Percentiles rank a stretch among this genome's conserved stretches.
Conservation (phyloP, 106 monocot genomes). For the Acorus gramineus region DNA sequence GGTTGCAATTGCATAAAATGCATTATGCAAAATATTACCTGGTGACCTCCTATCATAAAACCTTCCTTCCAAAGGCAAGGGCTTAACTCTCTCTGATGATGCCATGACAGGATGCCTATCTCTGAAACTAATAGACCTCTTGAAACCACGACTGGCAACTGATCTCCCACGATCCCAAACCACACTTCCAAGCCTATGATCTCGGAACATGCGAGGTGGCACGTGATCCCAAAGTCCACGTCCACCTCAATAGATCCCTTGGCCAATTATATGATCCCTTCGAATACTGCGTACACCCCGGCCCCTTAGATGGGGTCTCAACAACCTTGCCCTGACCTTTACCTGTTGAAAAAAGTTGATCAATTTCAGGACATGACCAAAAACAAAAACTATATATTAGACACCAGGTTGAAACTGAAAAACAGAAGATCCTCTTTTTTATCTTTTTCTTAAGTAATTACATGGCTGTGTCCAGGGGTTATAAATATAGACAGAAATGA, state of each 20-base stretch:
- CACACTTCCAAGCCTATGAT: constrained; percentile 17
- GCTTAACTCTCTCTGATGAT: constrained; percentile 42
- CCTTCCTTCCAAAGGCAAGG: constrained; percentile 59
- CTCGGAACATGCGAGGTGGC: constrained; percentile 29
- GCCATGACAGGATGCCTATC: constrained; percentile 42
- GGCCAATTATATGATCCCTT: constrained; percentile 44
- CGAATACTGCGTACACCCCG: constrained; percentile 39
- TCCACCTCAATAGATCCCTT: constrained; percentile 13
- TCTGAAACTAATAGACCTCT: constrained; percentile 37
- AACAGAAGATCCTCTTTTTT: no score
- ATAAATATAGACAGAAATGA: no score
- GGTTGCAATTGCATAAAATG: no score
- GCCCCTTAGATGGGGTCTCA: constrained; percentile 65
- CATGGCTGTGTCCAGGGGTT: no score
- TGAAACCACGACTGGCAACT: constrained; percentile 23
- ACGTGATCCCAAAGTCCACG: constrained; percentile 33
- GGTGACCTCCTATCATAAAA: constrained; percentile 62
- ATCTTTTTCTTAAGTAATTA: no score
- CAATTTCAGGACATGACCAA: no score
- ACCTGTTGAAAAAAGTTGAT: constrained; percentile 23
- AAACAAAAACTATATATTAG: no score
- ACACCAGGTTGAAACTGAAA: no score
- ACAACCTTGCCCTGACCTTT: constrained; percentile 81
- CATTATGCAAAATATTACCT: constrained; percentile 10
- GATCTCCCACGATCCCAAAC: constrained; percentile 18